Evolutionary conservation across 495 filamentous ascomycete species (phyloP), one percentile per base, ranked within the genome.

Genomic region (Bathelium albidoporum): DNA sequence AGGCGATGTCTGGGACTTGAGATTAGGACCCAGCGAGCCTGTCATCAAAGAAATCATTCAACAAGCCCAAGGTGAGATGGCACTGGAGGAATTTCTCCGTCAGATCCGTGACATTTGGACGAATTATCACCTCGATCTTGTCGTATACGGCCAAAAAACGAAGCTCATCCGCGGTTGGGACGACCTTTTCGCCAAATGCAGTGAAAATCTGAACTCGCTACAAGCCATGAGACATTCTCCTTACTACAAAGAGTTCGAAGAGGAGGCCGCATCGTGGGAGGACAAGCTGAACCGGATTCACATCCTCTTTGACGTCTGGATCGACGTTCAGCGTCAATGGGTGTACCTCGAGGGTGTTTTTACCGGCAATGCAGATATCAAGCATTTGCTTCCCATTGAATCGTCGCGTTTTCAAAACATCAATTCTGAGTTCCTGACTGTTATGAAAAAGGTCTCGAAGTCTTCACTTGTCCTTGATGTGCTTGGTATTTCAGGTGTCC

Each of bases 151-250:
- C 73, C 95, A 90, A 76, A 97, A 97, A 71, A 96, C 91, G 71
- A 89, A 91, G 58, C 83, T 99, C 20, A 99, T 99, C 64, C 89
- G 92, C 62, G 95, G 94, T 58, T 99, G 95, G 85, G 94, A 99
- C 71, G 94, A 99, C 65, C 83, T 99, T 16, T 97, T 99, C 69
- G 90, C 93, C 32, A 97, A 97, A 71, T 99, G 94, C 74, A 96
- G 92, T 70, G 94, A 99, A 73, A 95, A 99, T 70, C 76, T 97
- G 43, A 97, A 95, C 76, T 97, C 94, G 11, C 76, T 99, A 58
- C 95, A 97, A 76, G 95, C 94, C 22, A 99, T 99, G 94, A 86
- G 89, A 72, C 93, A 99, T 73, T 99, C 94, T 5, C 94, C 94
- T 0, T 99, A 97, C 73, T 97, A 95, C 77, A 96, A 96, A 73